Evolutionary conservation across 2,329 filamentous ascomycete species (phyloP), one percentile per base, ranked within the genome.

Genomic region (Elsinoe batatas): DNA sequence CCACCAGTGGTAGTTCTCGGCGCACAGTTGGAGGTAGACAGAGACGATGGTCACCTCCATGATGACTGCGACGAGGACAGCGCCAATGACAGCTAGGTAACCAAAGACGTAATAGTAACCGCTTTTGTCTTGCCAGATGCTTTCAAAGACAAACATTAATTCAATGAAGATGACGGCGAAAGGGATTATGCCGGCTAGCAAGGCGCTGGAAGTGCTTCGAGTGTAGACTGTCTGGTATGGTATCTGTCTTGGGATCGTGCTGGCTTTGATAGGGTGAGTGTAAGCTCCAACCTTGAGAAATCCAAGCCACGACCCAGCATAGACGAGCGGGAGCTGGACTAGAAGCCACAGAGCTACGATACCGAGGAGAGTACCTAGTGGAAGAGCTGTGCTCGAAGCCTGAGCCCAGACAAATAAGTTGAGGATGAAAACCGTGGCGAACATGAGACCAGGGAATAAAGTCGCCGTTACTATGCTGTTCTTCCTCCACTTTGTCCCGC

Each of bases 41-140:
- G 84, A 83, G 57, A 94, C 88, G 18, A 95, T 81, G 0, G 87
- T 91, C 53, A 91, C 87, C 72, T 93, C 87, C 62, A 88, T 82
- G 30, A 95, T 81, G 0, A 87, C 89, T 40, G 93, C 70, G 30
- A 89, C 76, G 7, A 93, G 72, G 57, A 93, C 85, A 10, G 81
- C 73, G 20, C 78, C 83, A 8, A 93, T 85, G 13, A 89, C 82
- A 6, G 84, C 83, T 60, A 93, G 71, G 73, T 91, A 95, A 10
- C 89, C 89, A 67, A 93, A 95, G 18, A 94, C 84, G 69, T 95
- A 95, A 71, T 95, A 95, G 70, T 91, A 94, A 5, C 87, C 88
- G 65, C 83, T 89, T 75, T 94, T 94, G 71, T 94, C 89, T 68
- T 91, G 85, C 87, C 88, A 93, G 33, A 94, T 70, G 49, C 85